A percentile compares a stretch with the other conserved stretches of the same genome.
These are phyloP conservation scores for Dictyostelium brefeldianum DNA, from an alignment of 78 protist genomes.

Conservation along the genomic window DNA sequence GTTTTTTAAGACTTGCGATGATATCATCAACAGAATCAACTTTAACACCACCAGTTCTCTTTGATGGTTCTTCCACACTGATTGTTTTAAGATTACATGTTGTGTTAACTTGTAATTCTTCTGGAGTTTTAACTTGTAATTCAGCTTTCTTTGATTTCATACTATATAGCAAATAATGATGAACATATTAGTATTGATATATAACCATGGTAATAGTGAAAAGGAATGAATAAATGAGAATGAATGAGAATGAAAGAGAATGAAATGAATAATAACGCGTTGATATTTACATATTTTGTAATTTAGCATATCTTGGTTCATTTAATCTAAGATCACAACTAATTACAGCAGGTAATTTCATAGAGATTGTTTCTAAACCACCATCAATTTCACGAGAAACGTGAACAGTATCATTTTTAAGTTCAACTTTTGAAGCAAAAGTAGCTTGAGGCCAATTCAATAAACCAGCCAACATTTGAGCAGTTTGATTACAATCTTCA, in stretches of 20 bases:
- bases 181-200: neutral
- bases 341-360: conserved; percentile 96
- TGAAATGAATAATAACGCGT: no score
- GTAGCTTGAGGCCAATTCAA: conserved; percentile 96
- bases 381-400: conserved; percentile 97
- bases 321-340: conserved; percentile 96
- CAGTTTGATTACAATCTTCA: conserved; percentile 97
- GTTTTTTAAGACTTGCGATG: conserved; percentile 34
- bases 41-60: conserved; percentile 76
- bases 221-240: neutral
- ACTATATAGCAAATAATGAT: conserved; percentile 26
- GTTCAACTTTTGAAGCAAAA: conserved; percentile 92
- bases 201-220: neutral
- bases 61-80: conserved; percentile 81
- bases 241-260: no score
- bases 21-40: conserved; percentile 46
- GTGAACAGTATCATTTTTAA: conserved; percentile 35
- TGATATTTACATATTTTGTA: conserved; percentile 95
- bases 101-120: conserved; percentile 91
- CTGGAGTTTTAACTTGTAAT: conserved; percentile 80
- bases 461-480: conserved; percentile 94
- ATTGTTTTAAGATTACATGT: conserved; percentile 61
- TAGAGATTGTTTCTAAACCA: conserved; percentile 93
- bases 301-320: conserved; percentile 97
- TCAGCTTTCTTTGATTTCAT: conserved; percentile 95